phyloP scores from a whole-genome alignment of 768 basidiomycete species.

The Candolleomyces eurysporus region DNA sequence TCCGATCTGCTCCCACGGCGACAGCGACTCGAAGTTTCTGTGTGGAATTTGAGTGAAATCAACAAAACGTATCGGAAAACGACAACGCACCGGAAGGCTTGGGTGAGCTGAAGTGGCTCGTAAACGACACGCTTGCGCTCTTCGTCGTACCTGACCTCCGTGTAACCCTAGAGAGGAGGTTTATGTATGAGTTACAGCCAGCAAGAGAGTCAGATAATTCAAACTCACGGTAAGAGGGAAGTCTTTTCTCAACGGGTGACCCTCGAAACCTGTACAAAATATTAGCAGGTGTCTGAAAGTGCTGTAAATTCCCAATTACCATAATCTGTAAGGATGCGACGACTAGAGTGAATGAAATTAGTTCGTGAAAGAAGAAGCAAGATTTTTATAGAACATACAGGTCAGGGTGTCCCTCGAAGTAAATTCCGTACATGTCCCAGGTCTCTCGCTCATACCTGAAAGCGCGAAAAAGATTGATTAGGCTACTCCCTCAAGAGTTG shows the following conservation, averaged over 20 bases:
- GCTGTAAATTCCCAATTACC: conserved; percentile 44
- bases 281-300: conserved; percentile 12
- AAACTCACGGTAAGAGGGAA: conserved; percentile 87
- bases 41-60: neutral
- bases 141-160: conserved; percentile 96
- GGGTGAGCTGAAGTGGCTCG: conserved; percentile 95
- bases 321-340: conserved; percentile 97
- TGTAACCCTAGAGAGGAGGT: conserved; percentile 74
- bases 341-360: conserved; percentile 43
- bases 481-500: neutral
- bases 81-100: conserved; percentile 84
- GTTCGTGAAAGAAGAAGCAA: conserved; percentile 7
- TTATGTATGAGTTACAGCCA: conserved; percentile 2
- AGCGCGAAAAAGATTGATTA: neutral
- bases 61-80: neutral
- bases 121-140: conserved; percentile 97
- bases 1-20: conserved; percentile 96
- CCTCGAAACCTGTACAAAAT: conserved; percentile 74
- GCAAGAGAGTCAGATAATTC: conserved; percentile 5
- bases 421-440: conserved; percentile 97
- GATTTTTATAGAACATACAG: conserved; percentile 54
- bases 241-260: conserved; percentile 96
- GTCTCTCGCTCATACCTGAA: conserved; percentile 93
- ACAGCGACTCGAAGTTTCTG: conserved; percentile 91
- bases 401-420: conserved; percentile 95